phyloP scores from a whole-genome alignment of 2,329 filamentous ascomycete genomes.

The Hypoxylon sp. region DNA sequence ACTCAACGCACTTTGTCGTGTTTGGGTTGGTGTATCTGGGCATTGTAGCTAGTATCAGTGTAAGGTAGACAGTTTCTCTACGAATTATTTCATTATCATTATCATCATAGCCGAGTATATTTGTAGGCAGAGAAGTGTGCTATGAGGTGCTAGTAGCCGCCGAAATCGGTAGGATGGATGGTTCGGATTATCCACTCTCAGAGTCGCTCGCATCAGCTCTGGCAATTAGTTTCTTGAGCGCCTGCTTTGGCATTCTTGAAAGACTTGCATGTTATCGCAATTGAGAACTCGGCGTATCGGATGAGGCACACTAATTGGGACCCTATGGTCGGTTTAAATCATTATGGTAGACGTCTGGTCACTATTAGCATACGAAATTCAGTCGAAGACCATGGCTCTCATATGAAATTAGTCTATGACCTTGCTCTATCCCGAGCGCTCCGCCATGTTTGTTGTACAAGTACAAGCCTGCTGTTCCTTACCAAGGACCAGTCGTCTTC shows the following conservation, averaged over 20 bases:
- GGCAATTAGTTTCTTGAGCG: not conserved
- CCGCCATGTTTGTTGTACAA: constrained; percentile 46
- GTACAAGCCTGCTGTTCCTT: constrained; percentile 14
- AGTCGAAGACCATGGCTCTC: constrained; percentile 36
- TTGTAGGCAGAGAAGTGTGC: not conserved
- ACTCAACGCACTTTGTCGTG: too few relatives aligned
- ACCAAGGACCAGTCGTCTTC: constrained; percentile 2
- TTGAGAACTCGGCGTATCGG: not conserved
- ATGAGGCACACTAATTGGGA: not conserved
- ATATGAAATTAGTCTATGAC: constrained; percentile 49
- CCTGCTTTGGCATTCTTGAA: not conserved
- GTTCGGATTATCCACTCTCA: not conserved
- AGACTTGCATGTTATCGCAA: too few relatives aligned
- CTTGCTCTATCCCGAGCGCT: constrained; percentile 35
- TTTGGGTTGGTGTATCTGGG: too few relatives aligned
- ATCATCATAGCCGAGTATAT: not conserved
- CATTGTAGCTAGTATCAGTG: not conserved
- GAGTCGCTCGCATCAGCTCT: not conserved
- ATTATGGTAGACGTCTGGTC: not conserved
- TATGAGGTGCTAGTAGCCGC: not conserved
- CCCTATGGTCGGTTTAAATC: not conserved
- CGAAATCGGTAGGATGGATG: not conserved
- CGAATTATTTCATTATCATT: not conserved
- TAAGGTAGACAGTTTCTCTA: too few relatives aligned
- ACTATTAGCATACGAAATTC: constrained; percentile 3